A percentile compares a stretch with the other conserved stretches of the same genome.
Conservation (phyloP, 2,329 filamentous ascomycete species). For the Trichophyton equinum region DNA sequence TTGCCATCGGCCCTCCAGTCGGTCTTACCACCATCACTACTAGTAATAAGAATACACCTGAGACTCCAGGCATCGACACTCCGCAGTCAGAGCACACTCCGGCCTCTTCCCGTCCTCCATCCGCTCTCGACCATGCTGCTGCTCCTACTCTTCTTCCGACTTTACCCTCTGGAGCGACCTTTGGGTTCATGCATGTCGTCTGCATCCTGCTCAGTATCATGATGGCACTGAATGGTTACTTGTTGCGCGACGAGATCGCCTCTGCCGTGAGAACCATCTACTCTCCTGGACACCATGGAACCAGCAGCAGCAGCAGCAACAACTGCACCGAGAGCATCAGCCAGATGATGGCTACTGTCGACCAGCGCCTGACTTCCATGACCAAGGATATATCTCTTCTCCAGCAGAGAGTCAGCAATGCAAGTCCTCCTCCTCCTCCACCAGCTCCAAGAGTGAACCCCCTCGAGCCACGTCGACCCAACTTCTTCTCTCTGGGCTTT, state of each 20-base stretch:
- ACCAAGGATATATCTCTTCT: constrained; percentile 11
- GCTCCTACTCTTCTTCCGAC: too few species aligned
- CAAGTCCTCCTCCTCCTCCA: constrained; percentile 2
- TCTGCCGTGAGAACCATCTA: constrained; percentile 13
- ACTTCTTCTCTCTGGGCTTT: constrained; percentile 56
- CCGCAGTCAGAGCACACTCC: background rate
- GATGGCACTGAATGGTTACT: constrained; percentile 12
- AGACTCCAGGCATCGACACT: background rate
- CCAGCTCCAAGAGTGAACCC: constrained; percentile 10
- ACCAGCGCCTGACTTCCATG: constrained; percentile 12
- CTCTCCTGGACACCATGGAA: background rate
- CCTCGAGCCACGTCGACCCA: constrained; percentile 40
- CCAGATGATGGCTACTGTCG: constrained; percentile 11
- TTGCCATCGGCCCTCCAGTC: background rate
- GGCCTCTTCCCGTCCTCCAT: background rate
- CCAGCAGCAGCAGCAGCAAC: background rate
- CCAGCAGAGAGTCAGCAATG: constrained; percentile 12
- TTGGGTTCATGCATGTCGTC: background rate
- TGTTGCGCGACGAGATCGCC: constrained; percentile 11
- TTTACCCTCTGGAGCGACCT: background rate
- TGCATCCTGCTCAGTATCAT: constrained; percentile 11
- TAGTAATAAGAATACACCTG: background rate
- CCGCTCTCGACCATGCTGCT: background rate
- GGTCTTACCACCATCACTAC: background rate
- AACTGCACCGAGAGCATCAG: constrained; percentile 12